These are phyloP conservation scores for Lophiostoma macrostomum DNA, from an alignment of 495 filamentous ascomycete genomes.

Conservation along the genomic window DNA sequence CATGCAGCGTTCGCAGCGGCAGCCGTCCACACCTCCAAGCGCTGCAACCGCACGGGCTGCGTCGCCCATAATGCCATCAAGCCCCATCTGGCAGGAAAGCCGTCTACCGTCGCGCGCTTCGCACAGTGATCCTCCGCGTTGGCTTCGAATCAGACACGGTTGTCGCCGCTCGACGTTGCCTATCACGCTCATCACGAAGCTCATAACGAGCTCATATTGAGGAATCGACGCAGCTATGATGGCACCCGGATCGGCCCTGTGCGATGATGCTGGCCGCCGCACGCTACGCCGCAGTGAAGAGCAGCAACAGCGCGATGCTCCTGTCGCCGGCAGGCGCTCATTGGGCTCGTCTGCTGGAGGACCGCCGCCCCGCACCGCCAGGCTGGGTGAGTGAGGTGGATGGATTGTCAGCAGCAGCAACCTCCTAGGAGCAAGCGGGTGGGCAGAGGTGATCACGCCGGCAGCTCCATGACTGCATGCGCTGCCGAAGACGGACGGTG, in stretches of 20 bases:
- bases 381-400: not conserved
- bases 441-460: constrained; percentile 17
- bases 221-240: not conserved
- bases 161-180: no score
- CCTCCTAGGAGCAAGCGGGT: constrained; percentile 5
- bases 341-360: not conserved
- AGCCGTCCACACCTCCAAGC: constrained; percentile 3
- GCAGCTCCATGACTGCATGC: constrained; percentile 20
- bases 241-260: no score
- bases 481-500: constrained; percentile 16
- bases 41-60: constrained; percentile 24
- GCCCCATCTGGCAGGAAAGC: constrained; percentile 24
- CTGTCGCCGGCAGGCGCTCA: constrained; percentile 1
- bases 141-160: not conserved
- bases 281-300: not conserved
- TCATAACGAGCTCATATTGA: no score
- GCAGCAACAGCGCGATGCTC: not conserved
- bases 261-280: no score
- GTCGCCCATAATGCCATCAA: not conserved
- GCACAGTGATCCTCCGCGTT: constrained; percentile 1
- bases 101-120: constrained; percentile 8
- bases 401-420: no score
- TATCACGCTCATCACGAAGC: no score
- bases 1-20: constrained; percentile 25
- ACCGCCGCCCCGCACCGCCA: not conserved